These are phyloP conservation scores for Citrullus amarus DNA, from an alignment of 306 rosid genomes.

Conservation along the genomic window DNA sequence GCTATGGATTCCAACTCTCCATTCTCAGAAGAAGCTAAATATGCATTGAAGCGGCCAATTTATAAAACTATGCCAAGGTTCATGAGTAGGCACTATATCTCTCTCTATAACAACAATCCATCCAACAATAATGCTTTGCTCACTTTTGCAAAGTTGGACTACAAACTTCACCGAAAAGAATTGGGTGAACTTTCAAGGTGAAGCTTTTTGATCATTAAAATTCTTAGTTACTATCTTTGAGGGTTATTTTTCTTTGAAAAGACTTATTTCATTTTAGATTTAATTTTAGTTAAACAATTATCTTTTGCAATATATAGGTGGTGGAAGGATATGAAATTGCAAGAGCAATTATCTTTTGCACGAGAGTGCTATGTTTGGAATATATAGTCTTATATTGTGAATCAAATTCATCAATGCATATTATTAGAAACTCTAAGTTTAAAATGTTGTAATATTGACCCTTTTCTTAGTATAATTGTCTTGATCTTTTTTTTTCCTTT, in stretches of 20 bases:
- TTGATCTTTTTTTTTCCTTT: no score
- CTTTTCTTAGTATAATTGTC: no score
- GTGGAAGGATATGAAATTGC: background rate
- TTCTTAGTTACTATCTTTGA: no score
- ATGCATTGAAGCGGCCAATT: conserved; percentile 9
- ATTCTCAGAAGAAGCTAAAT: background rate
- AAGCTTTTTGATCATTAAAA: background rate
- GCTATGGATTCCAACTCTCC: background rate
- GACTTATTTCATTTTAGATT: no score
- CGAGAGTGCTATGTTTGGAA: background rate
- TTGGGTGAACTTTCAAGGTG: background rate
- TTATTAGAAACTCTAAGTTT: no score
- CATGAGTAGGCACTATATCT: background rate
- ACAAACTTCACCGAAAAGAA: conserved; percentile 11
- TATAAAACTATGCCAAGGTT: background rate
- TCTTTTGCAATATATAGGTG: background rate
- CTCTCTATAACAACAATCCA: background rate
- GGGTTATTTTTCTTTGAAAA: no score
- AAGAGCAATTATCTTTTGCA: background rate
- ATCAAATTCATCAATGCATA: no score
- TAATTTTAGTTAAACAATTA: no score
- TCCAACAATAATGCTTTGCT: background rate
- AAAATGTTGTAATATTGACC: no score
- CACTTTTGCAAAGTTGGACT: conserved; percentile 19
- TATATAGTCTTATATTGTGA: no score